phyloP scores from a whole-genome alignment of 2,329 filamentous ascomycete species.

The Apiospora kogelbergensis region DNA sequence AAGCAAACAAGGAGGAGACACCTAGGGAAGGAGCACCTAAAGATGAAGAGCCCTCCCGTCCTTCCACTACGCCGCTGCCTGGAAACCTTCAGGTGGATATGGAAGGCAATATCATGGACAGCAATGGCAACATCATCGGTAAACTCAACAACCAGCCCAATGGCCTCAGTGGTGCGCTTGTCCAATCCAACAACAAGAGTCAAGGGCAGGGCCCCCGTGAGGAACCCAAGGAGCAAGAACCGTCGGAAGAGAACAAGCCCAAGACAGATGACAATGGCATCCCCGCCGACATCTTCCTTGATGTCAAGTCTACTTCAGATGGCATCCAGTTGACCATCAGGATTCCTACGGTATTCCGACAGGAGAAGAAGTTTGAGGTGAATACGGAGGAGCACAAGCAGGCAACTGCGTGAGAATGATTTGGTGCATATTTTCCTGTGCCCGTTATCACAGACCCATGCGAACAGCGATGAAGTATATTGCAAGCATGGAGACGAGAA shows the following conservation, averaged over 20 bases:
- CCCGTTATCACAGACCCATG: not conserved
- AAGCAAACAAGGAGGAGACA: too few relatives aligned
- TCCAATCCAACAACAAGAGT: not conserved
- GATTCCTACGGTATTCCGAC: conserved; percentile 55
- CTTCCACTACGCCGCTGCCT: conserved; percentile 15
- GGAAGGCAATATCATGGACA: conserved; percentile 46
- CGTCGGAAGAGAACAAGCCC: conserved; percentile 38
- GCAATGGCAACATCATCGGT: conserved; percentile 45
- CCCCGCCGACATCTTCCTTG: conserved; percentile 55
- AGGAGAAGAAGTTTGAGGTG: conserved; percentile 16
- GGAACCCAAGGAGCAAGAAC: conserved; percentile 33
- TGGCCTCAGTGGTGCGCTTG: conserved; percentile 35
- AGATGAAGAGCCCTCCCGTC: conserved; percentile 19
- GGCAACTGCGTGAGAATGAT: not conserved
- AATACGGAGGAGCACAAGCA: conserved; percentile 9
- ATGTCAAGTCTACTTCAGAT: conserved; percentile 58
- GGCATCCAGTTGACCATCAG: conserved; percentile 58
- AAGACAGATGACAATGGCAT: conserved; percentile 34
- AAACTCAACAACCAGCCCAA: conserved; percentile 47
- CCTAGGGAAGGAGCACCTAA: conserved; percentile 22
- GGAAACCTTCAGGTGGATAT: conserved; percentile 43
- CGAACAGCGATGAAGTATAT: not conserved
- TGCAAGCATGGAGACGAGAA: not conserved
- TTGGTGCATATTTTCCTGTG: not conserved
- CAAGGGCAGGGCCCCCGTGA: conserved; percentile 15